Conservation (phyloP, 345 rosid genomes). For the Anacardium occidentale region DNA sequence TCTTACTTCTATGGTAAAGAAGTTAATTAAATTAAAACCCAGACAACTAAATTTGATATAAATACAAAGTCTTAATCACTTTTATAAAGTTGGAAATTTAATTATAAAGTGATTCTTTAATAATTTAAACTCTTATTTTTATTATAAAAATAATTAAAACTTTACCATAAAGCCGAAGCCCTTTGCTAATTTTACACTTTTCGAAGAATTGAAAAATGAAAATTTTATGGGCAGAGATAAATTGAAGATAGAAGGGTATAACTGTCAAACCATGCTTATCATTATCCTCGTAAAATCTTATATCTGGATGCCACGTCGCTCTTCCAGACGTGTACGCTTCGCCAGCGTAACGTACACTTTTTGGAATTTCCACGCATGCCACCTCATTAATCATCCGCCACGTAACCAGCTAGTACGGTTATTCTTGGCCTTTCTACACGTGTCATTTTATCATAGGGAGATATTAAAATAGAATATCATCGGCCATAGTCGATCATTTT, state of each 20-base stretch:
- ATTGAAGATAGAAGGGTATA: slow-evolving; percentile 8
- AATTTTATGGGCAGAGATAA: no score
- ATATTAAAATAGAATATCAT: background rate
- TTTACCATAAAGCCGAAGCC: no score
- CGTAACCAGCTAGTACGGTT: background rate
- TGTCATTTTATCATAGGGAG: background rate
- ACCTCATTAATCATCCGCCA: background rate
- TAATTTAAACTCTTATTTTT: no score
- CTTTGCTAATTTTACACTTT: no score
- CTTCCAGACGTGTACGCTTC: background rate
- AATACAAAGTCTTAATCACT: no score
- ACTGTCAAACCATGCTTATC: background rate
- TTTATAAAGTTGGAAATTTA: no score
- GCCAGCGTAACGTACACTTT: background rate
- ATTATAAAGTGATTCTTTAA: no score
- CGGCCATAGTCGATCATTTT: background rate
- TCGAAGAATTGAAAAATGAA: no score
- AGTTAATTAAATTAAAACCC: no score
- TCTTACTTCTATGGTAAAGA: no score
- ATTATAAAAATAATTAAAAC: no score
- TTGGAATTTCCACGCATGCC: background rate
- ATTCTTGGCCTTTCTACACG: background rate
- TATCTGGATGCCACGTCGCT: slow-evolving; percentile 1
- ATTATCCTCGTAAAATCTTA: background rate
- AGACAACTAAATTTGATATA: no score